Evolutionary conservation across 805 yeast genomes (phyloP).

Genomic region (Zygosaccharomyces bisporus): DNA sequence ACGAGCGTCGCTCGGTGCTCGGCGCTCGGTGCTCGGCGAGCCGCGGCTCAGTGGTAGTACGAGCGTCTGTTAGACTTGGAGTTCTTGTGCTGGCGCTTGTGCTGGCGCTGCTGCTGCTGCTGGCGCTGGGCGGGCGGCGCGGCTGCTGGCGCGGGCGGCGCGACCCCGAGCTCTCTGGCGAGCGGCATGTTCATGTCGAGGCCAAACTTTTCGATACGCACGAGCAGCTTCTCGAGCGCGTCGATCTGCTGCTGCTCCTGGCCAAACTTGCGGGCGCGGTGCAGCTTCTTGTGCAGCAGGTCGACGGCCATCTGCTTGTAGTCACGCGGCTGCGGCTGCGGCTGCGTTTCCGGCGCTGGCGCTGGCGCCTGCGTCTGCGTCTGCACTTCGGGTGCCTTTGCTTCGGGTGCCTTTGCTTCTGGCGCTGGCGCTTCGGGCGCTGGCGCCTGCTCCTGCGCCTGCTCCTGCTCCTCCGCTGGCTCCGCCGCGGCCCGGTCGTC

Average conservation of each 20-base stretch:
- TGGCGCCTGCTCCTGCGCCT: slow-evolving; percentile 17
- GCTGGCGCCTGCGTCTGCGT: slow-evolving; percentile 26
- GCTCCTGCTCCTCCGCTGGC: slow-evolving; percentile 15
- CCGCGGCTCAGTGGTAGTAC: too few relatives aligned
- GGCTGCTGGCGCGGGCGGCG: slow-evolving; percentile 15
- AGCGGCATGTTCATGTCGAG: slow-evolving; percentile 61
- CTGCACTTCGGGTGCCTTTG: slow-evolving; percentile 9
- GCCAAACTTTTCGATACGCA: slow-evolving; percentile 73
- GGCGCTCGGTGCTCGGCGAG: too few relatives aligned
- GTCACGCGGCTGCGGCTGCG: neutral
- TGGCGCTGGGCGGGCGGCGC: too few relatives aligned
- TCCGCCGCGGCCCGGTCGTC: slow-evolving; percentile 40
- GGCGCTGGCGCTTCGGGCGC: slow-evolving; percentile 19
- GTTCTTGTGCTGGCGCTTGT: neutral
- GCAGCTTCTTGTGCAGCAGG: slow-evolving; percentile 60
- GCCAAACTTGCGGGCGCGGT: slow-evolving; percentile 76
- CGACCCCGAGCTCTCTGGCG: slow-evolving; percentile 64
- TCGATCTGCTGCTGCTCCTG: slow-evolving; percentile 57
- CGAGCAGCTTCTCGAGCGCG: slow-evolving; percentile 50
- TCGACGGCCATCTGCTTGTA: slow-evolving; percentile 59
- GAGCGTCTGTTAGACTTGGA: neutral
- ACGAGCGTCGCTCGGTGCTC: too few relatives aligned
- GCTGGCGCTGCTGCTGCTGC: slow-evolving; percentile 5
- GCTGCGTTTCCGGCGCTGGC: slow-evolving; percentile 62
- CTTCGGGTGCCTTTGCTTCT: slow-evolving; percentile 7